A percentile compares a stretch with the other conserved stretches of the same genome.
phyloP scores from a whole-genome alignment of 441 rosid genomes.

The Adansonia madagascariensis region DNA sequence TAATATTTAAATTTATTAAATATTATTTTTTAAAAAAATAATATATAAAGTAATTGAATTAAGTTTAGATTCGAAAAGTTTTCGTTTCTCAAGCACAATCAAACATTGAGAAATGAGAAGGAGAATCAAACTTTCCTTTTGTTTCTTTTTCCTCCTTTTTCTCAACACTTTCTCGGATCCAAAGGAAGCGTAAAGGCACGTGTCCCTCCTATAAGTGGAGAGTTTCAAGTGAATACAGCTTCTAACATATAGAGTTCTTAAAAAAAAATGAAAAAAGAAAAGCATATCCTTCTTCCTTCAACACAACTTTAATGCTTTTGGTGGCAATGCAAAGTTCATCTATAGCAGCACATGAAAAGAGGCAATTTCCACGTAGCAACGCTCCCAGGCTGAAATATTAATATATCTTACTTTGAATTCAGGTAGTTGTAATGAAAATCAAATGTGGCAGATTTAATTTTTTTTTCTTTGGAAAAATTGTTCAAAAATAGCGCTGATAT shows the following conservation, averaged over 20 bases:
- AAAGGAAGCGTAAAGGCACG: slow-evolving; percentile 41
- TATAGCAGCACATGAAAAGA: background rate
- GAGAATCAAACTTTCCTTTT: slow-evolving; percentile 33
- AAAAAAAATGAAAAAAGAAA: too few relatives aligned
- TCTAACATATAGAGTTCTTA: slow-evolving; percentile 21
- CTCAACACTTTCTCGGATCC: slow-evolving; percentile 37
- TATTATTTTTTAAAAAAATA: background rate
- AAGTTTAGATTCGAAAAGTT: slow-evolving; percentile 20
- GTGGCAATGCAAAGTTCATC: background rate
- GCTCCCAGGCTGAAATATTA: background rate
- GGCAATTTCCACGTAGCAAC: background rate
- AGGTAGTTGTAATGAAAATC: background rate
- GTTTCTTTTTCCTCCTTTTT: slow-evolving; percentile 9
- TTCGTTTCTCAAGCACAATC: slow-evolving; percentile 24
- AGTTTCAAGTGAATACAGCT: slow-evolving; percentile 24
- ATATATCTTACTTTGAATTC: background rate
- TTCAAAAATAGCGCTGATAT: background rate
- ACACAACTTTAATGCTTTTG: background rate
- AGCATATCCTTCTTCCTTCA: background rate
- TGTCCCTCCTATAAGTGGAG: slow-evolving; percentile 3
- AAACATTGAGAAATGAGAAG: slow-evolving; percentile 21
- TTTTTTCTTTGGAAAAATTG: background rate
- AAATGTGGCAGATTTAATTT: background rate
- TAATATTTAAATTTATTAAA: too few relatives aligned
- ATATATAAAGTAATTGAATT: too few relatives aligned